Base-by-base conservation (phyloP, 2,329 filamentous ascomycete species). In the Trichoderma polysporum region DNA sequence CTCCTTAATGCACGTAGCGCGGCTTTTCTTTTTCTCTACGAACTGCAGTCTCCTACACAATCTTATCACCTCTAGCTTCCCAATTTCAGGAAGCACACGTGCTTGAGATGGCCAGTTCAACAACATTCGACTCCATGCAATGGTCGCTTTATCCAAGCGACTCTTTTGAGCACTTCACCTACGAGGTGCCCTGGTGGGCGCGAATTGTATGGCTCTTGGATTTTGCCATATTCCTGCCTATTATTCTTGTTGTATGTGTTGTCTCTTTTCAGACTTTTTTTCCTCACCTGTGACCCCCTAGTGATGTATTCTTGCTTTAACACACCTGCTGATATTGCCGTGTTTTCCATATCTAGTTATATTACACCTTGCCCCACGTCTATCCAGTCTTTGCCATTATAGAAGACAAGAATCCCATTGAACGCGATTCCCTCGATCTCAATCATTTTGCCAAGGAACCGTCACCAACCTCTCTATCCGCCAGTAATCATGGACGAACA, bases 321-420 rank as follows among this genome's bases (percentile, higher is more conserved):
- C 17, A 41, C 17, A 9, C 19, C 5, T 5, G 17, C 39, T 41
- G n/a, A 41, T 8, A 41, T 41, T 19, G 39, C 17, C 3, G 49
- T 27, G 25, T 31, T 17, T 52, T 50, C 22, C 10, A 27, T 27
- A 2, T 52, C 3, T 19, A 86, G 83, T 71, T 82, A 68, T 72
- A 75, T 63, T 88, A 88, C 77, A 84, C 84, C 7, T 75, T 87
- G 57, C 74, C 79, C 57, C 76, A 77, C 56, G 73, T 88, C 72
- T 85, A 83, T 73, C 82, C 85, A 52, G 81, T 83, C 57, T 80
- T 88, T 68, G 84, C 85, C 74, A 86, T 87, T 69, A 76, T 88
- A 70, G 85, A 88, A 72, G 84, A 88, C 76, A 84, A 86, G 59
- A 81, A 81, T 61, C 83, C 84, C 56, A 83, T 84, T 4, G 79